phyloP scores from a whole-genome alignment of 2,329 filamentous ascomycete genomes.

The Sclerotinia glacialis region DNA sequence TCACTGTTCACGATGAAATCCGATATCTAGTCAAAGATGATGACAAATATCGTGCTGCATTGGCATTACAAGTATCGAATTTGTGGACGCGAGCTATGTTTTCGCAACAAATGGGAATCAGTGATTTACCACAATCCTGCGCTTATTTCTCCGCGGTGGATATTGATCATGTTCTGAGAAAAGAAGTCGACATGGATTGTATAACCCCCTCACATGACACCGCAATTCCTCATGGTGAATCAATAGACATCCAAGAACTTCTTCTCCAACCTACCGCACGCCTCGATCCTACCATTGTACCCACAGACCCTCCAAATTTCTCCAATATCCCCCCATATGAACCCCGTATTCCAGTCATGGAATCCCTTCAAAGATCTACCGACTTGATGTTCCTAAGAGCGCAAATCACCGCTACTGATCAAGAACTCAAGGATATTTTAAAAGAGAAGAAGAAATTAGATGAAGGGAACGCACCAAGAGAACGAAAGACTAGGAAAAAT shows the following conservation, averaged over 20 bases:
- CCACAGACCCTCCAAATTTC: conserved; percentile 48
- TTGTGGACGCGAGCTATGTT: conserved; percentile 98
- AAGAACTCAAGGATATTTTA: conserved; percentile 71
- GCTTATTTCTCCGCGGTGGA: conserved; percentile 96
- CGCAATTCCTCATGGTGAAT: conserved; percentile 81
- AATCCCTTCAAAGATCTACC: conserved; percentile 52
- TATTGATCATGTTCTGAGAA: conserved; percentile 91
- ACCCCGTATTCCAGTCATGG: conserved; percentile 76
- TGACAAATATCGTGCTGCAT: conserved; percentile 83
- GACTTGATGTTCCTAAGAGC: conserved; percentile 69
- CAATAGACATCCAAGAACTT: conserved; percentile 75
- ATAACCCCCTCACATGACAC: conserved; percentile 81
- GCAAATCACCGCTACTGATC: conserved; percentile 73
- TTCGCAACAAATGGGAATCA: conserved; percentile 90
- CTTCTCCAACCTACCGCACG: conserved; percentile 66
- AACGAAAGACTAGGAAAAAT: background rate
- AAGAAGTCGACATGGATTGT: conserved; percentile 98
- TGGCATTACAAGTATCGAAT: conserved; percentile 92
- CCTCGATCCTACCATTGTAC: conserved; percentile 63
- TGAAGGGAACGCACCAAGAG: conserved; percentile 48
- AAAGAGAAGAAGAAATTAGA: conserved; percentile 46
- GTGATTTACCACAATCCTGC: conserved; percentile 89
- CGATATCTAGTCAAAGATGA: conserved; percentile 82
- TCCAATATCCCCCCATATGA: conserved; percentile 66
- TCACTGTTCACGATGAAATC: conserved; percentile 98